These are phyloP conservation scores for Metarhizium anisopliae DNA, from an alignment of 2,329 filamentous ascomycete species.

Conservation along the genomic window DNA sequence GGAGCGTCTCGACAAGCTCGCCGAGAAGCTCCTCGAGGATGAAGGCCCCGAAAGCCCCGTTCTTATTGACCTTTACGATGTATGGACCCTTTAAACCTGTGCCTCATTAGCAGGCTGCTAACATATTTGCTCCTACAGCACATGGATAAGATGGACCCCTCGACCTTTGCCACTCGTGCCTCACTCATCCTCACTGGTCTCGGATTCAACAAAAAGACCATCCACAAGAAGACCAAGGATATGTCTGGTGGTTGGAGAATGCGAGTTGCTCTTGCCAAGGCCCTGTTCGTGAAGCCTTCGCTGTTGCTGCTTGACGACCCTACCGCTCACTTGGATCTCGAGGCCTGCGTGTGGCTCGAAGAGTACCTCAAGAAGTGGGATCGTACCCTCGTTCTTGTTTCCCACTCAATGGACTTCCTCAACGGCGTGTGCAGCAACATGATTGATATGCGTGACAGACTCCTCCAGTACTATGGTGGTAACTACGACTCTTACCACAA, in stretches of 20 bases:
- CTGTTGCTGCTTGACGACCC: conserved; percentile 95
- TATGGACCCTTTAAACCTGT: conserved; percentile 32
- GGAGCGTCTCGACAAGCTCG: conserved; percentile 77
- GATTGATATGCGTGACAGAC: conserved; percentile 91
- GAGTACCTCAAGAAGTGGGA: conserved; percentile 99
- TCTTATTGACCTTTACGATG: conserved; percentile 91
- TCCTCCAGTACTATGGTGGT: conserved; percentile 96
- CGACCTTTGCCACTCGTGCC: conserved; percentile 90
- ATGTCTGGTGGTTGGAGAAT: conserved; percentile 99
- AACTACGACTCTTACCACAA: conserved; percentile 99
- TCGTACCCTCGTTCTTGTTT: conserved; percentile 89
- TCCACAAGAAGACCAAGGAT: conserved; percentile 99
- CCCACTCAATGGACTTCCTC: conserved; percentile 97
- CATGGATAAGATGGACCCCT: conserved; percentile 98
- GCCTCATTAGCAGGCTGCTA: conserved; percentile 5
- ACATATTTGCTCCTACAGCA: conserved; percentile 47
- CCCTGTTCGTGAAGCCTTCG: conserved; percentile 95
- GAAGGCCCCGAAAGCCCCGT: conserved; percentile 87
- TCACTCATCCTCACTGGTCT: conserved; percentile 97
- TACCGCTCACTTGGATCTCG: conserved; percentile 97
- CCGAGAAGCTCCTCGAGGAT: conserved; percentile 84
- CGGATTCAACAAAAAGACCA: conserved; percentile 96
- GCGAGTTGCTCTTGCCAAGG: conserved; percentile 96
- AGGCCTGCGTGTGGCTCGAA: conserved; percentile 99
- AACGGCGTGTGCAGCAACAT: conserved; percentile 98